phyloP scores from a whole-genome alignment of 768 basidiomycete species.

The Botryobasidium botryosum region DNA sequence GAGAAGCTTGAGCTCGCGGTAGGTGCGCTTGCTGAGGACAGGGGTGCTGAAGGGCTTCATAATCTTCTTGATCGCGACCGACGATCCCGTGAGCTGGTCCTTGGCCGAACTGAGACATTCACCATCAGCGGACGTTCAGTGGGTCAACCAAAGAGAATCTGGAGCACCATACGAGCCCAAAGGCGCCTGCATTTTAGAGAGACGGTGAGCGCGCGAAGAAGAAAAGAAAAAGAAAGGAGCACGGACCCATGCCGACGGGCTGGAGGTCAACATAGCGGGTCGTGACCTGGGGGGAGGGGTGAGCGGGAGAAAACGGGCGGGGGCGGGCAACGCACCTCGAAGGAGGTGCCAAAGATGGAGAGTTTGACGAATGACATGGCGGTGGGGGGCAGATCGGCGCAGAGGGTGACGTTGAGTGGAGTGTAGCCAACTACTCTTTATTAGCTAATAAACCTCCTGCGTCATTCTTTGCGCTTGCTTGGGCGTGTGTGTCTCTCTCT shows the following conservation, averaged over 20 bases:
- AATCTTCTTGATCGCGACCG: slow-evolving; percentile 99
- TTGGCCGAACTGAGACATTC: slow-evolving; percentile 62
- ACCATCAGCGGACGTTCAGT: slow-evolving; percentile 1
- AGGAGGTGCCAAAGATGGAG: slow-evolving; percentile 95
- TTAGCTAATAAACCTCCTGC: no score
- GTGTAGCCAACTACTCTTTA: no score
- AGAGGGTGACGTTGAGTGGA: no score
- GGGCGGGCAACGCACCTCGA: slow-evolving; percentile 43
- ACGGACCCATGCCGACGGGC: slow-evolving; percentile 95
- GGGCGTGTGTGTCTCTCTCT: no score
- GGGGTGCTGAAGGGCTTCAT: slow-evolving; percentile 99
- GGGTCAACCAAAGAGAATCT: background rate
- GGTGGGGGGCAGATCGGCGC: slow-evolving; percentile 14
- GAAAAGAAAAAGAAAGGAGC: slow-evolving; percentile 9
- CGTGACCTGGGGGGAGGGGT: slow-evolving; percentile 50
- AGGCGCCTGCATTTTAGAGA: slow-evolving; percentile 45
- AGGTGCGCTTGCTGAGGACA: slow-evolving; percentile 94
- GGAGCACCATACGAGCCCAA: slow-evolving; percentile 89
- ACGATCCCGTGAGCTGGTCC: slow-evolving; percentile 83
- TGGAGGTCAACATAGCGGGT: slow-evolving; percentile 98
- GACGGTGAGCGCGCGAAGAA: background rate
- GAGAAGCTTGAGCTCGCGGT: slow-evolving; percentile 91
- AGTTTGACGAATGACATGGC: slow-evolving; percentile 92
- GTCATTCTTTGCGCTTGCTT: no score
- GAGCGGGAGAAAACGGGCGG: slow-evolving; percentile 7